A percentile compares a stretch with the other conserved stretches of the same genome.
Evolutionary conservation across 345 rosid species (phyloP).

Genomic region (Brassica rapa): DNA sequence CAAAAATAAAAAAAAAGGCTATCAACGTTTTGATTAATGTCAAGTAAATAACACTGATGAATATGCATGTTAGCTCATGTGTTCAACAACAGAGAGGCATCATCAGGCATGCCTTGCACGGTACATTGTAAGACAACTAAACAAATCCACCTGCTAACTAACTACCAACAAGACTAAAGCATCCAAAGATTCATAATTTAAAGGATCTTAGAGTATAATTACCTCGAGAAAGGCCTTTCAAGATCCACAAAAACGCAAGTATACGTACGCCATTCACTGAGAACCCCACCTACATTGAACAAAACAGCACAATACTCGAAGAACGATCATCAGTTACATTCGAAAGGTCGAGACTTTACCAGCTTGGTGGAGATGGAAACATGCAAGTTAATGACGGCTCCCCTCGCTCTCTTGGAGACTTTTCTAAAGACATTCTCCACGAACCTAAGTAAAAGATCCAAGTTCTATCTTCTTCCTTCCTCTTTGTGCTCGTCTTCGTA

Average conservation of each 20-base stretch:
- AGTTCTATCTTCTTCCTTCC: constrained; percentile 72
- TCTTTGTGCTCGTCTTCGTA: constrained; percentile 46
- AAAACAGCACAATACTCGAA: neutral
- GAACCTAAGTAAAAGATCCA: constrained; percentile 75
- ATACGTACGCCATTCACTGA: constrained; percentile 81
- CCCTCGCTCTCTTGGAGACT: constrained; percentile 70
- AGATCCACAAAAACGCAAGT: constrained; percentile 81
- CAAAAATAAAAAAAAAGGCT: neutral
- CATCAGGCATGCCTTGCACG: too few relatives aligned
- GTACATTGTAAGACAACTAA: neutral
- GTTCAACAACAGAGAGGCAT: neutral
- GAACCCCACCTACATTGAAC: constrained; percentile 63
- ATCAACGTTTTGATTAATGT: neutral
- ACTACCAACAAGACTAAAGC: constrained; percentile 1
- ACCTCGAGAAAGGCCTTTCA: constrained; percentile 97
- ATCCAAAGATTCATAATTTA: too few relatives aligned
- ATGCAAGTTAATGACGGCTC: constrained; percentile 75
- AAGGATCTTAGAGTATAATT: neutral
- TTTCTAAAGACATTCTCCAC: constrained; percentile 69
- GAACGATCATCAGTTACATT: constrained; percentile 4
- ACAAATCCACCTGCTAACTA: neutral
- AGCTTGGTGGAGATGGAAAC: constrained; percentile 60
- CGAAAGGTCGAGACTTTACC: constrained; percentile 39
- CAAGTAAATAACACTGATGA: neutral
- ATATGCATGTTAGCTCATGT: constrained; percentile 12